Conservation (phyloP, 129 eudicot species). For the Pittosporum tobira region DNA sequence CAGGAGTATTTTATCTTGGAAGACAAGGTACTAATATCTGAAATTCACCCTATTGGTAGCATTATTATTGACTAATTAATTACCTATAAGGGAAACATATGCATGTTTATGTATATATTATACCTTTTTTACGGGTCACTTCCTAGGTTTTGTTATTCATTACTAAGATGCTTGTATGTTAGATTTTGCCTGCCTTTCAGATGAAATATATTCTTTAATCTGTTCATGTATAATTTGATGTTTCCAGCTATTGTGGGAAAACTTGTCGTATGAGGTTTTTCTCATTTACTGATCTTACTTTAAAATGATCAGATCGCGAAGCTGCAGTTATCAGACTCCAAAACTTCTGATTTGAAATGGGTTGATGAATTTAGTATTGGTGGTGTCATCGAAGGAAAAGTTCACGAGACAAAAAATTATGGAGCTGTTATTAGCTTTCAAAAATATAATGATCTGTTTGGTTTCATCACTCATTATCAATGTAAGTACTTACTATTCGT, state of each 20-base stretch:
- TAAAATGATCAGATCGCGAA: slow-evolving; percentile 60
- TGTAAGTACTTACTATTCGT: slow-evolving; percentile 30
- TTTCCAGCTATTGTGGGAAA: neutral
- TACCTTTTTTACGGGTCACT: too few species aligned
- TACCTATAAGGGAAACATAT: too few species aligned
- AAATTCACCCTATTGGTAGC: slow-evolving; percentile 1
- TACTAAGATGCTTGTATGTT: neutral
- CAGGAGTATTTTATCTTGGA: slow-evolving; percentile 72
- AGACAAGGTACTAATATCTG: slow-evolving; percentile 61
- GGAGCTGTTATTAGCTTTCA: slow-evolving; percentile 73
- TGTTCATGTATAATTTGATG: neutral
- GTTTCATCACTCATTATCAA: slow-evolving; percentile 74
- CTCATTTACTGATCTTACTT: neutral
- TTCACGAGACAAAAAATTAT: slow-evolving; percentile 55
- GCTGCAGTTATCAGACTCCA: slow-evolving; percentile 41
- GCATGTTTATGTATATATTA: too few species aligned
- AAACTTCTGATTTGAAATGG: slow-evolving; percentile 46
- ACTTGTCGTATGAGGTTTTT: neutral
- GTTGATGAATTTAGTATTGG: slow-evolving; percentile 50
- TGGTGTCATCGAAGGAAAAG: slow-evolving; percentile 55
- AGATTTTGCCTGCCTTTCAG: slow-evolving; percentile 2
- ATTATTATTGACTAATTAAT: neutral
- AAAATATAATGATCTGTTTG: slow-evolving; percentile 52
- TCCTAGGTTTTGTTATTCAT: too few species aligned
- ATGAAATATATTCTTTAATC: neutral